These are phyloP conservation scores for Xylaria sp. DNA, from an alignment of 2,329 filamentous ascomycete species.

Conservation along the genomic window DNA sequence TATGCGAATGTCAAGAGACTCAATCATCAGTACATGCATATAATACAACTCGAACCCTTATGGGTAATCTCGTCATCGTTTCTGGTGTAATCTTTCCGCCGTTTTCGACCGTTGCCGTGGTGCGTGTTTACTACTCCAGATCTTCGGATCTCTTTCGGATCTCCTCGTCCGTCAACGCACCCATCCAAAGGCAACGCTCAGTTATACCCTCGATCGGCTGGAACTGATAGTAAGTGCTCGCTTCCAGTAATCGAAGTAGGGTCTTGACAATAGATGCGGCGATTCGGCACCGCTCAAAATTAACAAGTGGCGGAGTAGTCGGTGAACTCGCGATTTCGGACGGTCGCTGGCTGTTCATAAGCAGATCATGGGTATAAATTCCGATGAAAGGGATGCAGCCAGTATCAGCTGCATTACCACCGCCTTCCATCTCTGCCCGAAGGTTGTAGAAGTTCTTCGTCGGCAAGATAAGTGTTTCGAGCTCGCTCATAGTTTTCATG, in stretches of 20 bases:
- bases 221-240: conserved; percentile 76
- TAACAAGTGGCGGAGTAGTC: conserved; percentile 72
- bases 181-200: conserved; percentile 85
- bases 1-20: conserved; percentile 22
- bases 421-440: conserved; percentile 78
- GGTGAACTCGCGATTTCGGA: conserved; percentile 74
- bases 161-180: conserved; percentile 76
- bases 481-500: conserved; percentile 66
- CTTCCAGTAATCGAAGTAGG: conserved; percentile 77
- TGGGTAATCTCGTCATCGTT: conserved; percentile 8
- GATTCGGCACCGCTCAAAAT: conserved; percentile 81
- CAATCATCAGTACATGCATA: conserved; percentile 28
- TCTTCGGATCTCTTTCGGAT: conserved; percentile 63
- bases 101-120: background rate
- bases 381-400: conserved; percentile 86
- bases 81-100: background rate
- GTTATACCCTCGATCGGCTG: conserved; percentile 77
- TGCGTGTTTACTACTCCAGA: conserved; percentile 52
- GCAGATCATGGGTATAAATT: conserved; percentile 81
- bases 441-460: conserved; percentile 79
- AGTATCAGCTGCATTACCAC: conserved; percentile 59
- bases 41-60: conserved; percentile 34
- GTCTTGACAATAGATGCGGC: conserved; percentile 81
- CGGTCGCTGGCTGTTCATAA: conserved; percentile 81
- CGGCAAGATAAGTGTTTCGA: conserved; percentile 77